These are phyloP conservation scores for Arabidopsis suecica DNA, from an alignment of 345 rosid genomes.

Conservation along the genomic window DNA sequence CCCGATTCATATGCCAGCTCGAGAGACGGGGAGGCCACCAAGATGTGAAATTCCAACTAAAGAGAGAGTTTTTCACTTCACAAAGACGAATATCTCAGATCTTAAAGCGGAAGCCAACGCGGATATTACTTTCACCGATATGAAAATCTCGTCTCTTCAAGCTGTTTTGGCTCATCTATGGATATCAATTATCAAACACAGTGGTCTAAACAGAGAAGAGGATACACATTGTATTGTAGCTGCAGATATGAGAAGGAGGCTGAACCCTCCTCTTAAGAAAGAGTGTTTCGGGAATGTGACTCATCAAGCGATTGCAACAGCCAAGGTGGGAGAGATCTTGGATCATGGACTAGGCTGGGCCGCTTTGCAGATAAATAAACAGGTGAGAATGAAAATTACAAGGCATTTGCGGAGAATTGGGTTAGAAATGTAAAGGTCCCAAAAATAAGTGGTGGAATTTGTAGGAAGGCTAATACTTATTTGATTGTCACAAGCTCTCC, in stretches of 20 bases:
- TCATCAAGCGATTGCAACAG: neutral
- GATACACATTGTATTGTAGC: constrained; percentile 33
- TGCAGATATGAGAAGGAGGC: constrained; percentile 30
- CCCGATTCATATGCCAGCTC: too few relatives aligned
- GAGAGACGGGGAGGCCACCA: too few relatives aligned
- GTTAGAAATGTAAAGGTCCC: neutral
- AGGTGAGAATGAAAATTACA: constrained; percentile 27
- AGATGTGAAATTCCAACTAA: too few relatives aligned
- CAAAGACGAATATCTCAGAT: too few relatives aligned
- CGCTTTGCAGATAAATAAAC: constrained; percentile 33
- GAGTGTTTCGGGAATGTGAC: constrained; percentile 40
- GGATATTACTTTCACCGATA: too few relatives aligned
- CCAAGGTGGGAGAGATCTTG: constrained; percentile 30
- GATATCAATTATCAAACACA: constrained; percentile 28
- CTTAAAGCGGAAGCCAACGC: too few relatives aligned
- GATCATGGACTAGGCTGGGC: constrained; percentile 40
- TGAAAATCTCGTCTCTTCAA: constrained; percentile 36
- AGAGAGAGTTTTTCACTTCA: too few relatives aligned
- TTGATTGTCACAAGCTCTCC: constrained; percentile 49
- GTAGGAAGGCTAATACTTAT: constrained; percentile 19
- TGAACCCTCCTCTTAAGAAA: constrained; percentile 30
- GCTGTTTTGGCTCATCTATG: constrained; percentile 43
- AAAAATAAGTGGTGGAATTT: neutral
- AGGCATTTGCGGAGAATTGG: constrained; percentile 30
- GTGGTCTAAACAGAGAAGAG: constrained; percentile 28